Conservation (phyloP, 495 filamentous ascomycete species). For the Penicillium turbatum region DNA sequence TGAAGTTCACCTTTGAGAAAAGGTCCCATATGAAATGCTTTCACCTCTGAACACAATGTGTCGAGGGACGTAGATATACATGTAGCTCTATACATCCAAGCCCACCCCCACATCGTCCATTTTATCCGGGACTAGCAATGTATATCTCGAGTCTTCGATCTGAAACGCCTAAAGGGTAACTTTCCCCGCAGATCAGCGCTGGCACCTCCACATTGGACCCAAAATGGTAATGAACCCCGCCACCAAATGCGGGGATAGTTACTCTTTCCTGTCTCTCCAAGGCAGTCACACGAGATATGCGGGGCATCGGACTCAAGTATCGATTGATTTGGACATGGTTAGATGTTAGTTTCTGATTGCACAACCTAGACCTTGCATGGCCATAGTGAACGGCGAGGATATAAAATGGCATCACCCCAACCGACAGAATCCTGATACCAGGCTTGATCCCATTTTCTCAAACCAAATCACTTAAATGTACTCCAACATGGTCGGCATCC, state of each 20-base stretch:
- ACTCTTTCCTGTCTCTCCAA: conserved; percentile 8
- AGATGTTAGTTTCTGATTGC: conserved; percentile 4
- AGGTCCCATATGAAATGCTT: too few relatives aligned
- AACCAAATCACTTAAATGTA: not conserved
- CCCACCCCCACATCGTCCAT: too few relatives aligned
- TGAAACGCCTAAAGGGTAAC: not conserved
- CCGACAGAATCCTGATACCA: not conserved
- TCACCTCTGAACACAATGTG: too few relatives aligned
- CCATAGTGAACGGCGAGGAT: not conserved
- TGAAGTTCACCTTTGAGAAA: too few relatives aligned
- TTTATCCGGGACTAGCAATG: too few relatives aligned
- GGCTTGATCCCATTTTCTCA: not conserved
- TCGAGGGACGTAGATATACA: too few relatives aligned
- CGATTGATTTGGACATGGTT: conserved; percentile 14
- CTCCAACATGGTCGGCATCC: conserved; percentile 29
- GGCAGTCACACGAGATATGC: conserved; percentile 6
- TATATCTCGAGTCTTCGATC: too few relatives aligned
- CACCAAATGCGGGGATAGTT: conserved; percentile 10
- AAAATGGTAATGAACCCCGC: not conserved
- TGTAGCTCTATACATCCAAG: too few relatives aligned
- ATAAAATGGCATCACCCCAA: conserved; percentile 3
- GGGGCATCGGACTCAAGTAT: conserved; percentile 2
- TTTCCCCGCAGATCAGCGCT: conserved; percentile 12
- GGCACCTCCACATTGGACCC: not conserved
- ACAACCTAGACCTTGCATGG: conserved; percentile 10